Conservation (phyloP, 1,139 yeast species). For the Candida labiduridarum region DNA sequence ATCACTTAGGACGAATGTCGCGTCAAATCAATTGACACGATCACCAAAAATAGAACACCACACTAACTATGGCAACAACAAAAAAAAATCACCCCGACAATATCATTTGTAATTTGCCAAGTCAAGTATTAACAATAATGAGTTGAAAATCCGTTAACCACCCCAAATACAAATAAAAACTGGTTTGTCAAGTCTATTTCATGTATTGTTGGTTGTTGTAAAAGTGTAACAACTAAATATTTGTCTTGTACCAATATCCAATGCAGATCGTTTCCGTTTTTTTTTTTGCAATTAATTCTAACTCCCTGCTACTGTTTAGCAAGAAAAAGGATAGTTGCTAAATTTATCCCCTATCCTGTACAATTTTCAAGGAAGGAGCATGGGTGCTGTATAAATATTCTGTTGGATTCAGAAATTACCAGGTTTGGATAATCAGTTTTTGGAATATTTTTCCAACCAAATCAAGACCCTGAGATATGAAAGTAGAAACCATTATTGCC, state of each 20-base stretch:
- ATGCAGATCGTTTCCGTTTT: not conserved
- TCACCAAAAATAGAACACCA: too few species aligned
- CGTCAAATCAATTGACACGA: too few species aligned
- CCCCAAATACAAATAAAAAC: not conserved
- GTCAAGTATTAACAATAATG: not conserved
- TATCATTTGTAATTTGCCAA: too few species aligned
- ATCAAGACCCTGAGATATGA: not conserved
- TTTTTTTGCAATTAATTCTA: not conserved
- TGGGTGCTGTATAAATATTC: not conserved
- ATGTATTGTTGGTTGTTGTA: not conserved
- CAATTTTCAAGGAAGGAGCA: not conserved
- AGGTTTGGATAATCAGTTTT: not conserved
- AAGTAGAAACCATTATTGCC: not conserved
- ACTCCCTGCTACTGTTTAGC: not conserved
- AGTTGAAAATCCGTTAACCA: too few species aligned
- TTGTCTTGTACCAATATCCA: not conserved
- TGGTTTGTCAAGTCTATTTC: not conserved
- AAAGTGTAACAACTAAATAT: slow-evolving; percentile 1
- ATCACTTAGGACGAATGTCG: too few species aligned
- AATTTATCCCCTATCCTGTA: not conserved
- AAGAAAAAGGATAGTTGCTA: not conserved
- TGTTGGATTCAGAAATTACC: not conserved
- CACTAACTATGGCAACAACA: too few species aligned
- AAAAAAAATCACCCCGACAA: too few species aligned
- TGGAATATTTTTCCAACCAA: not conserved